Base-by-base conservation (phyloP, 768 basidiomycete genomes). In the Gloeophyllum trabeum region DNA sequence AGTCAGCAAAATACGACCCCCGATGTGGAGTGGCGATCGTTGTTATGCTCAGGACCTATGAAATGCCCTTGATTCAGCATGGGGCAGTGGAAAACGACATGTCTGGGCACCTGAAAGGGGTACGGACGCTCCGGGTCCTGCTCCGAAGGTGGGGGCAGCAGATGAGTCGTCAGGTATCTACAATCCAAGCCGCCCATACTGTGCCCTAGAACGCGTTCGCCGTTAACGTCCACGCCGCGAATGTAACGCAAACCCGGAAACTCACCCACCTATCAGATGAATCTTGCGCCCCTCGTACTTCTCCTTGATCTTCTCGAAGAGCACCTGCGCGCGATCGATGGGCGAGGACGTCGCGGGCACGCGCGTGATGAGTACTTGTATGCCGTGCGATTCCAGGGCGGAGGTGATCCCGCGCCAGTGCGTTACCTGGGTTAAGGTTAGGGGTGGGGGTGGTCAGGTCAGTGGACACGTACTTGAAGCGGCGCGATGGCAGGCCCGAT, bases 401-500 rank as follows among this genome's bases (percentile, higher is more conserved):
- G 97, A 89, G 54, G 85, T 82, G 48, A 99, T 94, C 5, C 96
- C 96, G 26, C 94, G 75, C 96, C 96, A 99, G 59, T 99, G 92
- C 2, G 83, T 72, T 32, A 99, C 89, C 53, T 92, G 79, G 14
- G 97, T 52, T 3, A 89, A 80, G 10, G 81, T 79, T 43, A 82
- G 85, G 35, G 81, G 64, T 2, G 73, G 79, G 1, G 77, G 83
- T 50, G 92, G 75, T 0, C 79, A 81, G n/a, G n/a, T n/a, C n/a
- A n/a, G n/a, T n/a, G n/a, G n/a, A n/a, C n/a, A n/a, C n/a, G n/a
- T n/a, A n/a, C n/a, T n/a, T n/a, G n/a, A n/a, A n/a, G n/a, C n/a
- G n/a, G n/a, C n/a, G n/a, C n/a, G n/a, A n/a, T n/a, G n/a, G n/a
- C n/a, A n/a, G n/a, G n/a, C n/a, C n/a, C n/a, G n/a, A n/a, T n/a